Percentiles rank a stretch among this genome's conserved stretches.
phyloP scores from a whole-genome alignment of 1,284 basidiomycete genomes.

The Kwoniella shivajii region DNA sequence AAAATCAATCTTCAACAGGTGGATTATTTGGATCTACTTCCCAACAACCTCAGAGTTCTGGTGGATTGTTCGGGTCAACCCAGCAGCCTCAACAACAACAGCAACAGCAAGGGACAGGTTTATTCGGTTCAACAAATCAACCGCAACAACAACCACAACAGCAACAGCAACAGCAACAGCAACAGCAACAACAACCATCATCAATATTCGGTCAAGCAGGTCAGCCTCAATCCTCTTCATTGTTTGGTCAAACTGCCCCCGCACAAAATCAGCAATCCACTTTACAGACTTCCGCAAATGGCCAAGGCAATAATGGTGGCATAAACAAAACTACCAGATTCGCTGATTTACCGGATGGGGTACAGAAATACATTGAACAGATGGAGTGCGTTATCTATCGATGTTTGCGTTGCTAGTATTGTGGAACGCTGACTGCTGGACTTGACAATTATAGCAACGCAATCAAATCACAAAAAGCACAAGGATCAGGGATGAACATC shows the following conservation, averaged over 20 bases:
- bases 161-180: slow-evolving; percentile 1
- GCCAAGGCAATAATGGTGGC: slow-evolving; percentile 14
- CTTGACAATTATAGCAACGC: slow-evolving; percentile 19
- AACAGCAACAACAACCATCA: not conserved
- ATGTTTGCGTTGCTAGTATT: not conserved
- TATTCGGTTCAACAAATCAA: slow-evolving; percentile 25
- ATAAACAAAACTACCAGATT: slow-evolving; percentile 45
- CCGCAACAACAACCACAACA: slow-evolving; percentile 1
- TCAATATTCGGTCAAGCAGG: slow-evolving; percentile 17
- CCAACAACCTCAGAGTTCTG: slow-evolving; percentile 4
- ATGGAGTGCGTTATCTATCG: slow-evolving; percentile 38
- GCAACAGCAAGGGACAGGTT: slow-evolving; percentile 2
- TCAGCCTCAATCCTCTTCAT: slow-evolving; percentile 9
- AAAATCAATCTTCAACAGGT: not conserved
- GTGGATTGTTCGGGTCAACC: slow-evolving; percentile 22
- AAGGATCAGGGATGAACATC: slow-evolving; percentile 33
- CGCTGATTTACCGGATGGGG: slow-evolving; percentile 41
- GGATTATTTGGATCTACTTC: slow-evolving; percentile 27
- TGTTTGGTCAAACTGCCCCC: slow-evolving; percentile 27
- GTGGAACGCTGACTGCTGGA: not conserved
- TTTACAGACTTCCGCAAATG: slow-evolving; percentile 20
- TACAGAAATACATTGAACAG: slow-evolving; percentile 45
- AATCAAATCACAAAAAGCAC: slow-evolving; percentile 44
- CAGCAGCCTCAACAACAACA: slow-evolving; percentile 20
- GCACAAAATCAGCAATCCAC: slow-evolving; percentile 22